phyloP scores from a whole-genome alignment of 306 rosid genomes.

The Biancaea sappan region DNA sequence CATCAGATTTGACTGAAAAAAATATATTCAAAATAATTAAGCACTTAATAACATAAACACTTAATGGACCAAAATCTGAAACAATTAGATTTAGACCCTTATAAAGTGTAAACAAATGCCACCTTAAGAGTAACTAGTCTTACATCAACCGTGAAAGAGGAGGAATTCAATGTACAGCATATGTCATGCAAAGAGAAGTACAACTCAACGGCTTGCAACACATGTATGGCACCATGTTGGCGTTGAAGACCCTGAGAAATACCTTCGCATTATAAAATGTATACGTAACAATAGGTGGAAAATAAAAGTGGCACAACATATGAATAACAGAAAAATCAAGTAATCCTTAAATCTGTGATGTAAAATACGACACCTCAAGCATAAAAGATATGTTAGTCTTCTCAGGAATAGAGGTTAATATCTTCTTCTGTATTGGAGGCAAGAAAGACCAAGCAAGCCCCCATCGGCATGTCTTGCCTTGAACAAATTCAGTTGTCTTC shows the following conservation, averaged over 20 bases:
- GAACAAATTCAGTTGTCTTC: conserved; percentile 91
- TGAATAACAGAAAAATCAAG: background rate
- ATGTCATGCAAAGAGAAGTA: conserved; percentile 56
- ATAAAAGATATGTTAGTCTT: conserved; percentile 71
- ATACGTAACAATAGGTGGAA: conserved; percentile 20
- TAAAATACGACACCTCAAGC: conserved; percentile 47
- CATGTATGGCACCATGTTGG: conserved; percentile 68
- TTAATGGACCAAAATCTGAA: no score
- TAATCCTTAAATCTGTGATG: conserved; percentile 6
- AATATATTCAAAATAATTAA: no score
- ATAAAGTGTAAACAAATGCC: no score
- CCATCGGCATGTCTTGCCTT: conserved; percentile 85
- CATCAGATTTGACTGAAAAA: no score
- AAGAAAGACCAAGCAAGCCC: conserved; percentile 95
- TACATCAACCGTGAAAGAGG: conserved; percentile 78
- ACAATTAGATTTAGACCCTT: no score
- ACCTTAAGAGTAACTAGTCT: conserved; percentile 38
- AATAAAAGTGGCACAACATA: background rate
- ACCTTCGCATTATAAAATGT: conserved; percentile 21
- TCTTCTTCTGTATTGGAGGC: conserved; percentile 50
- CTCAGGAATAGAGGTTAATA: conserved; percentile 48
- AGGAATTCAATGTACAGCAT: conserved; percentile 62
- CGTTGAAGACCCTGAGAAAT: conserved; percentile 62
- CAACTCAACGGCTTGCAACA: conserved; percentile 64
- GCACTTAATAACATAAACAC: no score